Evolutionary conservation across 306 rosid species (phyloP), one percentile per base, ranked within the genome.

Genomic region (Urtica urens): DNA sequence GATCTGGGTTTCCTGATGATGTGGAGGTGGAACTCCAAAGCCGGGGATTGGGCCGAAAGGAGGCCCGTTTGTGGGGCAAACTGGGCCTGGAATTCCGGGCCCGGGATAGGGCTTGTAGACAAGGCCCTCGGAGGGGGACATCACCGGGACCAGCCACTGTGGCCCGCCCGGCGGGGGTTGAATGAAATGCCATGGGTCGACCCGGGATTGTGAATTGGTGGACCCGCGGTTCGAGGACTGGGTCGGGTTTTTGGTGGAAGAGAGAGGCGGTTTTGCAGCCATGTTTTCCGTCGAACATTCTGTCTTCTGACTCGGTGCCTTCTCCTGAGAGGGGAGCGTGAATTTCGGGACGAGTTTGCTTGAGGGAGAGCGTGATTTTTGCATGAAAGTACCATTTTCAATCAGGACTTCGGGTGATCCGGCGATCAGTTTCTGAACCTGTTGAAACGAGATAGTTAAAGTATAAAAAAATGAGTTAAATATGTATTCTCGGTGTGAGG

Each of bases 401-500:
- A 82, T 52, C 74, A 92, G 64, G 34, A 92, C 44, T 60, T 82
- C 78, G 11, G 94, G 94, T 19, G 96, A 82, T 67, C 58, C 94
- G 52, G 99, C 96, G 69, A 92, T 85, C 72, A 85, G 70, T 29
- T 46, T 73, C 72, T 92, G 99, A 55, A 92, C 99, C 99, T 92
- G 82, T 62, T 54, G 37, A 40, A n/a, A 40, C 44, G 22, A 69
- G 64, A 51, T 18, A 43, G 39, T 25, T 65, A 28, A 41, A 38
- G 13, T 25, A 13, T 9, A 35, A 35, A 9, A 7, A 43, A 13
- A 20, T 26, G 29, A 42, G 33, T 27, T 26, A 35, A 4, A n/a
- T n/a, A n/a, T n/a, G n/a, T n/a, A n/a, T n/a, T n/a, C n/a, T n/a
- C n/a, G n/a, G n/a, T n/a, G n/a, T n/a, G n/a, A n/a, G n/a, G n/a